Conservation (phyloP, 2,329 filamentous ascomycete genomes). For the Trichoderma sp. region DNA sequence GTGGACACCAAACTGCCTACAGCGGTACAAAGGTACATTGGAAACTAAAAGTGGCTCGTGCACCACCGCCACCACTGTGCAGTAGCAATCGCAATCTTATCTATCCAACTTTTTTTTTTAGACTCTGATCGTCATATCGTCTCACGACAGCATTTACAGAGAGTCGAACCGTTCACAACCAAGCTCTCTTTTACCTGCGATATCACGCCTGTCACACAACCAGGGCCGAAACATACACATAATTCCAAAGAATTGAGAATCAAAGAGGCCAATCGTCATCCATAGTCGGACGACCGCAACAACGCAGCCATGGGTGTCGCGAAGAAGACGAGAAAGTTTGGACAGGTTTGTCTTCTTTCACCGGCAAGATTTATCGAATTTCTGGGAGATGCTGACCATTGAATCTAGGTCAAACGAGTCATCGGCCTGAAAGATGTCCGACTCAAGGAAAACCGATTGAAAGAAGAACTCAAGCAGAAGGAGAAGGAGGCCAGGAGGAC, state of each 20-base stretch:
- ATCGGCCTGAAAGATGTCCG: slow-evolving; percentile 79
- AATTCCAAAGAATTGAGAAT: no score
- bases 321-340: slow-evolving; percentile 93
- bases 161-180: not conserved
- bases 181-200: not conserved
- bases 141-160: not conserved
- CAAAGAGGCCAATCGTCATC: slow-evolving; percentile 4
- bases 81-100: slow-evolving; percentile 19
- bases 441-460: slow-evolving; percentile 76
- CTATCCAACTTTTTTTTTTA: slow-evolving; percentile 21
- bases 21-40: not conserved
- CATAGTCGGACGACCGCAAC: not conserved
- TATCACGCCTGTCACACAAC: not conserved
- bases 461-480: slow-evolving; percentile 57
- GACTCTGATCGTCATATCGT: not conserved
- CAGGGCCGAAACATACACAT: not conserved
- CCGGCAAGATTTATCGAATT: slow-evolving; percentile 31
- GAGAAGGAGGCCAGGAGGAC: slow-evolving; percentile 59
- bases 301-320: slow-evolving; percentile 69
- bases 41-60: slow-evolving; percentile 29
- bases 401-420: slow-evolving; percentile 68
- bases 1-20: not conserved
- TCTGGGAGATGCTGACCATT: slow-evolving; percentile 14
- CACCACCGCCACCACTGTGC: slow-evolving; percentile 31
- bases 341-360: slow-evolving; percentile 47